Evolutionary conservation across 1,139 yeast species (phyloP), one percentile per base, ranked within the genome.

Genomic region (Wickerhamomyces sp.): DNA sequence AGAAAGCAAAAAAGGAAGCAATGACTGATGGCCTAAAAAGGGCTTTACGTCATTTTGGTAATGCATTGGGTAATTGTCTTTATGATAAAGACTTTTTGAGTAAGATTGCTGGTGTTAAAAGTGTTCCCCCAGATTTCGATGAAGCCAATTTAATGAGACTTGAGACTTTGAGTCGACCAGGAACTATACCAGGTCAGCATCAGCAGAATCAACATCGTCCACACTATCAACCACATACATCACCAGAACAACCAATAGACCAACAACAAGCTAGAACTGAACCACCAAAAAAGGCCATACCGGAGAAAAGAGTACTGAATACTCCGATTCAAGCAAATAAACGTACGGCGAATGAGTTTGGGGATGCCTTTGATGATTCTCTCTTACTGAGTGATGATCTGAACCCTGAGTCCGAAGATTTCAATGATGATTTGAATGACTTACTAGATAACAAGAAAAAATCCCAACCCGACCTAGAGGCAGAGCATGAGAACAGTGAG

Each of bases 1-100:
- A 83, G 50, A 81, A 83, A 48, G 82, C 89, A 40, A 80, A 79
- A 53, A 84, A 84, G 48, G 89, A 85, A 45, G 91, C 93, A 1
- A 75, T 78, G 33, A 84, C 94, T 0, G 94, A 84, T 59, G 94
- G 85, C 0, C 58, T 83, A 48, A 84, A 84, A 53, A 62, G 94
- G 42, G 82, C 89, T 23, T 64, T 84, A 42, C 67, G 93, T 50
- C 79, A 84, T 41, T 84, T 81, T 57, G 94, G 94, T 28, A 82
- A 82, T 54, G 85, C 85, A 0, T 59, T 83, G 52, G 93, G 93
- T 1, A 83, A 83, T 51, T 83, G 93, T 56, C 68, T 83, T 15
- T 83, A 83, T 51, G 93, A 83, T 54, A 78, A 78, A 50, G 75
- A 74, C 31, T 78, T 78, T 38, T 55, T 78, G 20, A 65, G 73